Evolutionary conservation across 2,329 filamentous ascomycete species (phyloP), one percentile per base, ranked within the genome.

Genomic region (Xylariaceae sp.): DNA sequence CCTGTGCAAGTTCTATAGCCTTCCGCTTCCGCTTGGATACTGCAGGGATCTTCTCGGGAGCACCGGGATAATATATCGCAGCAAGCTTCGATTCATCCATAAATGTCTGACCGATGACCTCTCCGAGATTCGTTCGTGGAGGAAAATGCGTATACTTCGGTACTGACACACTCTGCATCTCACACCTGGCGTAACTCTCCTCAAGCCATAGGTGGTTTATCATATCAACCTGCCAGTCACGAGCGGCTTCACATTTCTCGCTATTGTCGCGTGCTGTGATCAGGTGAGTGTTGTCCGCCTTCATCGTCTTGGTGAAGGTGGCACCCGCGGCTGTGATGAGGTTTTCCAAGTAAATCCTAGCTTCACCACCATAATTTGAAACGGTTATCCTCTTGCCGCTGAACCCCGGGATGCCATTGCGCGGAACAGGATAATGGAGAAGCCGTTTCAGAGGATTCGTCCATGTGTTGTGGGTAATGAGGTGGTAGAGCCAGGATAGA

Each of bases 171-270:
- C 79, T 78, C 60, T 88, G 85, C 43, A 85, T 70, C 57, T 86
- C 77, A 69, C 89, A 95, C 60, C 86, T 89, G 2, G 91, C 89
- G 59, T 97, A 98, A 64, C 89, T 94, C 59, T 98, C 93, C 64
- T 98, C 93, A 34, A 98, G 76, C 93, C 93, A 98, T 1, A 98
- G 74, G 61, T 98, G 93, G 62, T 97, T 98, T 54, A 95, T 72
- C 54, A 95, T 85, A 42, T 89, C 72, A 41, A 97, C 83, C 39
- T 85, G 85, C 93, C 93, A 98, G 65, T 97, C 93, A 47, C 81
- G 79, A 0, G 93, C 93, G 1, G 93, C 93, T 29, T 85, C 83
- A 62, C 87, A 96, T 65, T 98, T 98, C 60, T 97, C 93, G 57
- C 91, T 94, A 42, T 81, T 81, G 44, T 84, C 81, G 54, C 95